Evolutionary conservation across 164 flowering plant genomes (phyloP).

Genomic region (Amborella trichopoda): DNA sequence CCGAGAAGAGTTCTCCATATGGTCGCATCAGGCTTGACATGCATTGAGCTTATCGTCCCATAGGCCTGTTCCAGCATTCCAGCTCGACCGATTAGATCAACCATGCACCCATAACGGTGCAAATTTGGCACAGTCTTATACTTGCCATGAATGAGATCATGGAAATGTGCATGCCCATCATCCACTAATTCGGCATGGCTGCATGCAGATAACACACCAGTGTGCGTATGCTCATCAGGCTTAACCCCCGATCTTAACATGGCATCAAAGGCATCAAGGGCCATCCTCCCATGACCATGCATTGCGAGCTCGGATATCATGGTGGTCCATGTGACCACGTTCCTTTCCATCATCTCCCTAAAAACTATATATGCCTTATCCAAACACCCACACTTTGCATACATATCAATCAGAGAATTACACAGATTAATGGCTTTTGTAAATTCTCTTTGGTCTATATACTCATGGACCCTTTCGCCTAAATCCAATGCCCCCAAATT

Average conservation of each 20-base stretch:
- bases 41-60: conserved; percentile 12
- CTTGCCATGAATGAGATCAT: conserved; percentile 35
- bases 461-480: conserved; percentile 44
- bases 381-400: conserved; percentile 51
- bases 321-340: conserved; percentile 65
- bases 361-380: conserved; percentile 57
- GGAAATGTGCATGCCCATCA: conserved; percentile 42
- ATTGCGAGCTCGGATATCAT: conserved; percentile 71
- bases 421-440: conserved; percentile 23
- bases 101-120: conserved; percentile 55
- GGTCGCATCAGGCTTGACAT: conserved; percentile 10
- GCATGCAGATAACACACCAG: conserved; percentile 71
- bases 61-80: conserved; percentile 17
- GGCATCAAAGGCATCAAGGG: conserved; percentile 40
- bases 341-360: conserved; percentile 17
- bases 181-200: conserved; percentile 56
- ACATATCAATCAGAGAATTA: conserved; percentile 69
- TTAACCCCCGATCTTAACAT: conserved; percentile 39
- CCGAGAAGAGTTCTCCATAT: conserved; percentile 20
- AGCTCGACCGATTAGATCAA: conserved; percentile 22
- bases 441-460: conserved; percentile 31
- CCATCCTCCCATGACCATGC: conserved; percentile 56
- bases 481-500: conserved; percentile 48
- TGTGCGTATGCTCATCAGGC: conserved; percentile 58
- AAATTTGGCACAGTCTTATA: conserved; percentile 40